A percentile compares a stretch with the other conserved stretches of the same genome.
Evolutionary conservation across 208 protist genomes (phyloP).

Genomic region (Wallacemonas collosoma): DNA sequence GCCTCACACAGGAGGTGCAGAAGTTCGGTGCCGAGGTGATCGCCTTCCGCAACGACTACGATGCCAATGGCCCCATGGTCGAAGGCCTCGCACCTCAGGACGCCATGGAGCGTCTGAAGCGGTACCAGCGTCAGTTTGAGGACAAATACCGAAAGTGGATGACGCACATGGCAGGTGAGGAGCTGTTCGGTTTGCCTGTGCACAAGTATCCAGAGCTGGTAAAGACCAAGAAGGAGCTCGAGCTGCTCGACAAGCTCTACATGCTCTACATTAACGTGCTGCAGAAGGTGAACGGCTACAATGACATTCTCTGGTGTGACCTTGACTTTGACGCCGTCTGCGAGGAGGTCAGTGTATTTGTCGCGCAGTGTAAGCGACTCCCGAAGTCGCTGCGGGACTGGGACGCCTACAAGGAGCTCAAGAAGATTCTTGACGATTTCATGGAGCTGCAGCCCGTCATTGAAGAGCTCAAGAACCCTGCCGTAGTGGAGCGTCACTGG

Average conservation of each 20-base stretch:
- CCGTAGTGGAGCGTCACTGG: slow-evolving; percentile 96
- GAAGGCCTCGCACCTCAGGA: slow-evolving; percentile 92
- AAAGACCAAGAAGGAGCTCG: slow-evolving; percentile 93
- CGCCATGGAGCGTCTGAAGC: slow-evolving; percentile 95
- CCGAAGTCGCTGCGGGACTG: slow-evolving; percentile 94
- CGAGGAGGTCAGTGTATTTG: slow-evolving; percentile 92
- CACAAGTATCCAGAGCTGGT: slow-evolving; percentile 95
- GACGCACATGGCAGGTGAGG: slow-evolving; percentile 94
- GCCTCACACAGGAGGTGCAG: slow-evolving; percentile 93
- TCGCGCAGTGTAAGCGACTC: slow-evolving; percentile 89
- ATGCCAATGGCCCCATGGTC: slow-evolving; percentile 96
- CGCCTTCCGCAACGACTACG: slow-evolving; percentile 95
- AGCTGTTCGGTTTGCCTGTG: slow-evolving; percentile 94
- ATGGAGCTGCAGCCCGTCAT: slow-evolving; percentile 95
- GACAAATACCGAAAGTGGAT: slow-evolving; percentile 96
- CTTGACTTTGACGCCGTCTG: slow-evolving; percentile 95
- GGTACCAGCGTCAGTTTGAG: slow-evolving; percentile 95
- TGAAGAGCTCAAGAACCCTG: slow-evolving; percentile 90
- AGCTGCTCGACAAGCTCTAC: slow-evolving; percentile 96
- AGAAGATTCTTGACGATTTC: slow-evolving; percentile 96
- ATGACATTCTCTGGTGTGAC: slow-evolving; percentile 95
- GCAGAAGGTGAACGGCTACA: slow-evolving; percentile 94
- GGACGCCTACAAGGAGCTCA: slow-evolving; percentile 95
- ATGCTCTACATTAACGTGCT: slow-evolving; percentile 95
- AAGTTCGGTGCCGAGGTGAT: slow-evolving; percentile 93